Evolutionary conservation across 805 yeast species (phyloP).

Genomic region (Wickerhamiella dianesei): DNA sequence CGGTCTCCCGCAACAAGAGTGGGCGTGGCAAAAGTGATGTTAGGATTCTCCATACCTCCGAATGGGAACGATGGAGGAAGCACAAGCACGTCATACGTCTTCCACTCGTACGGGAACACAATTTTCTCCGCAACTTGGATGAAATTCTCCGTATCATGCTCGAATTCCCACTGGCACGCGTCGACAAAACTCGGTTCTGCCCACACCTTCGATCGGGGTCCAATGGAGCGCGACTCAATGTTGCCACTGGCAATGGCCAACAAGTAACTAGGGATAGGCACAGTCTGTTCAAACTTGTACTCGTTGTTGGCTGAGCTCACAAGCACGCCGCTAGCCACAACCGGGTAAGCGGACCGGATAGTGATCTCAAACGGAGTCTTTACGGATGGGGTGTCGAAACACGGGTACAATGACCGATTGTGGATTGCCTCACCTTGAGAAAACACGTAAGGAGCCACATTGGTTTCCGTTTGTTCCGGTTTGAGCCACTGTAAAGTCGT

Average conservation of each 20-base stretch:
- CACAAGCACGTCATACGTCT: constrained; percentile 63
- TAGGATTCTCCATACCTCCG: constrained; percentile 94
- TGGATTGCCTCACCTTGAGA: constrained; percentile 90
- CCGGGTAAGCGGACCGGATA: constrained; percentile 52
- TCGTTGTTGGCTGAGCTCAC: constrained; percentile 18
- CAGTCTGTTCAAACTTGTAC: constrained; percentile 51
- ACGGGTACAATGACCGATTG: constrained; percentile 76
- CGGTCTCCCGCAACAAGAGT: constrained; percentile 75
- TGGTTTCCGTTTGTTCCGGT: constrained; percentile 62
- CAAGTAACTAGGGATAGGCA: constrained; percentile 77
- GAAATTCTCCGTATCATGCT: constrained; percentile 62
- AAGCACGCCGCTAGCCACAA: constrained; percentile 60
- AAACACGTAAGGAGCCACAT: constrained; percentile 55
- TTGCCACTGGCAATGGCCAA: constrained; percentile 81
- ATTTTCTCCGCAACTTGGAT: constrained; percentile 63
- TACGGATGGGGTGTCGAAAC: constrained; percentile 80
- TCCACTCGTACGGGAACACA: constrained; percentile 75
- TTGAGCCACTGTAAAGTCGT: constrained; percentile 80
- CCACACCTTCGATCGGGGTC: constrained; percentile 77
- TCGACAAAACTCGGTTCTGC: constrained; percentile 58
- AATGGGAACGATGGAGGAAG: constrained; percentile 70
- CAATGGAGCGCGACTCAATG: constrained; percentile 49
- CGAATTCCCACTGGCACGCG: constrained; percentile 66
- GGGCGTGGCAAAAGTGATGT: constrained; percentile 82
- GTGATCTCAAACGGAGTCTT: constrained; percentile 50